Percentiles rank a stretch among this genome's conserved stretches.
Evolutionary conservation across 495 filamentous ascomycete genomes (phyloP).

Genomic region (Trichoderma orchidacearum): DNA sequence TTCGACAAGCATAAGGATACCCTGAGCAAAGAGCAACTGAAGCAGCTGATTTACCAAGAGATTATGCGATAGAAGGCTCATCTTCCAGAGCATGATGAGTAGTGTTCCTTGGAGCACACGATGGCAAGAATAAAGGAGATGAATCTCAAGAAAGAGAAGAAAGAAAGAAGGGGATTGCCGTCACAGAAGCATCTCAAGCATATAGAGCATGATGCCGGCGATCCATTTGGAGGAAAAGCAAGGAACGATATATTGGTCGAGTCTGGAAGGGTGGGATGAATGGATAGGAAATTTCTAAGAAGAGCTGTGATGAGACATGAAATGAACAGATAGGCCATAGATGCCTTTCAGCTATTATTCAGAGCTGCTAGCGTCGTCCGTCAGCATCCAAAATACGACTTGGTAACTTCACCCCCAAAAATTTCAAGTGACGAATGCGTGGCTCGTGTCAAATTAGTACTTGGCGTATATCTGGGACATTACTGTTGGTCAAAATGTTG

Average conservation of each 20-base stretch:
- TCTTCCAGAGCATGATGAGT: neutral
- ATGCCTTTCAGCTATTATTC: too few relatives aligned
- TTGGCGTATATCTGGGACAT: too few relatives aligned
- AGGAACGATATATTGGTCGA: neutral
- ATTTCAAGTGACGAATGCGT: too few relatives aligned
- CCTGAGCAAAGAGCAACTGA: conserved; percentile 95
- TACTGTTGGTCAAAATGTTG: too few relatives aligned
- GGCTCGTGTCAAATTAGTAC: too few relatives aligned
- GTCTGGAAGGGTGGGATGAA: neutral
- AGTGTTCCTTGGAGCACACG: neutral
- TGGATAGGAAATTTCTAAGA: neutral
- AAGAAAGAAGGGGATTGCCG: too few relatives aligned
- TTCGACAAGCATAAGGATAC: conserved; percentile 99
- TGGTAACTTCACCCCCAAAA: too few relatives aligned
- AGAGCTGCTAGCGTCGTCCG: too few relatives aligned
- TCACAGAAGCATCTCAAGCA: neutral
- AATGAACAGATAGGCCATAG: neutral
- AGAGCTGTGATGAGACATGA: neutral
- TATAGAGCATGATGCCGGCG: neutral
- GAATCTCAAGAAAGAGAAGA: too few relatives aligned
- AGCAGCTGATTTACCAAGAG: conserved; percentile 92
- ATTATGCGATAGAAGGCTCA: conserved; percentile 72
- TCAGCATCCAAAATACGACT: too few relatives aligned
- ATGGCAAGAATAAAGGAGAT: neutral
- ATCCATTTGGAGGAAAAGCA: too few relatives aligned